Evolutionary conservation across 2,329 filamentous ascomycete species (phyloP).

Genomic region (Macrophomina phaseolina): DNA sequence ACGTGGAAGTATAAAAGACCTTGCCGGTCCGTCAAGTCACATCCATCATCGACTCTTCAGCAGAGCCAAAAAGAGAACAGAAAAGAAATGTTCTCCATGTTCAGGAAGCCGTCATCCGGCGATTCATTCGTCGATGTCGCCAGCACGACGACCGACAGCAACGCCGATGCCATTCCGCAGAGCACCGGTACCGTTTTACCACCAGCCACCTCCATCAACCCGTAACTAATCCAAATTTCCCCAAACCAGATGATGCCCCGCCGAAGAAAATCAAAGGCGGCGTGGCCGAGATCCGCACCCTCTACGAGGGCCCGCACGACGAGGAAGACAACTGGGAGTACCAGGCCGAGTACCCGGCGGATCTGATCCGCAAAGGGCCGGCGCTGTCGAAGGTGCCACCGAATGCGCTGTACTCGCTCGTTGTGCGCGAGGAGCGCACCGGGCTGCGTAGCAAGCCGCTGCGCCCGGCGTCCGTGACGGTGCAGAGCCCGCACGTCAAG

Average conservation of each 20-base stretch:
- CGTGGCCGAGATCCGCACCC: background rate
- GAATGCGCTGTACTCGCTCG: background rate
- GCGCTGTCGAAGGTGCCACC: background rate
- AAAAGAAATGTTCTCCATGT: no score
- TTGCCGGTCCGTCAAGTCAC: no score
- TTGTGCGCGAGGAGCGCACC: background rate
- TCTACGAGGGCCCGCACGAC: background rate
- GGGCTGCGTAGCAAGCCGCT: background rate
- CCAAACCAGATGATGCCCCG: background rate
- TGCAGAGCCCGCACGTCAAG: slow-evolving; percentile 21
- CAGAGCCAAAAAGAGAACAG: no score
- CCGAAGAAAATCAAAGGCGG: background rate
- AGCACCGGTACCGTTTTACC: background rate
- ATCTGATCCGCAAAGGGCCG: background rate
- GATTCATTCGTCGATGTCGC: no score
- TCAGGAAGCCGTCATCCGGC: no score
- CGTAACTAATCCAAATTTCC: no score
- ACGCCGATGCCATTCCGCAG: no score
- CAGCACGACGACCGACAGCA: no score
- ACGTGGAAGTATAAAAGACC: no score
- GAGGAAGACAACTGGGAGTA: background rate
- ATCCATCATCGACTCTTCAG: no score
- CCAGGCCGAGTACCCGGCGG: background rate
- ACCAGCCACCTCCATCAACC: background rate
- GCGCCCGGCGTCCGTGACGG: background rate